A percentile compares a stretch with the other conserved stretches of the same genome.
Conservation (phyloP, 73 alveolate genomes). For the Paramecium caudatum region DNA sequence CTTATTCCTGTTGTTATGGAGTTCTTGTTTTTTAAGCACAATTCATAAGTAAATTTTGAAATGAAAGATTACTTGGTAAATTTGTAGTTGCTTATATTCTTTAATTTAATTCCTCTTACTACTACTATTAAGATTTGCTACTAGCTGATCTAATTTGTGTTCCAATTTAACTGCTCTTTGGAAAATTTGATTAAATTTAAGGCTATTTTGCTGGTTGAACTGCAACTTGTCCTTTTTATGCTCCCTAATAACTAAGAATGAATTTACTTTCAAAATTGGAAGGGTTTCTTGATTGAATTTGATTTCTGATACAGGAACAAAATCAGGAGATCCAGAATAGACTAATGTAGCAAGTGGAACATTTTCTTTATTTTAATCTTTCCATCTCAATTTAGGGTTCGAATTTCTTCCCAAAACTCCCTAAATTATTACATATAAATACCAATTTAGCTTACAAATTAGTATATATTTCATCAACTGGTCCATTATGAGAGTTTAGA, state of each 20-base stretch:
- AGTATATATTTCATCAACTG: conserved; percentile 80
- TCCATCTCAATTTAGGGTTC: conserved; percentile 44
- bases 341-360: conserved; percentile 19
- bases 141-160: conserved; percentile 57
- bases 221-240: background rate
- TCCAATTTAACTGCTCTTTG: background rate
- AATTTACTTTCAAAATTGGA: conserved; percentile 35
- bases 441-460: conserved; percentile 65
- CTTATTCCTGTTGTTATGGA: conserved; percentile 3
- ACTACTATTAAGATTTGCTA: conserved; percentile 33
- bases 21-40: conserved; percentile 46
- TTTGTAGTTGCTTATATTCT: background rate
- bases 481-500: conserved; percentile 92
- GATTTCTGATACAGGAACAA: conserved; percentile 44
- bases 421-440: background rate
- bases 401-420: conserved; percentile 2
- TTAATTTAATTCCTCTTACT: conserved; percentile 11
- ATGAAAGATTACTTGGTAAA: conserved; percentile 21
- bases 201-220: conserved; percentile 4
- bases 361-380: conserved; percentile 55
- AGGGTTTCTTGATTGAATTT: background rate
- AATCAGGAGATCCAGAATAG: conserved; percentile 60
- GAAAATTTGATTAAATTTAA: background rate
- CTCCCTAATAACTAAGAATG: conserved; percentile 21
- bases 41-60: conserved; percentile 33